These are phyloP conservation scores for Peltaster fructicola DNA, from an alignment of 2,329 filamentous ascomycete species.

Conservation along the genomic window DNA sequence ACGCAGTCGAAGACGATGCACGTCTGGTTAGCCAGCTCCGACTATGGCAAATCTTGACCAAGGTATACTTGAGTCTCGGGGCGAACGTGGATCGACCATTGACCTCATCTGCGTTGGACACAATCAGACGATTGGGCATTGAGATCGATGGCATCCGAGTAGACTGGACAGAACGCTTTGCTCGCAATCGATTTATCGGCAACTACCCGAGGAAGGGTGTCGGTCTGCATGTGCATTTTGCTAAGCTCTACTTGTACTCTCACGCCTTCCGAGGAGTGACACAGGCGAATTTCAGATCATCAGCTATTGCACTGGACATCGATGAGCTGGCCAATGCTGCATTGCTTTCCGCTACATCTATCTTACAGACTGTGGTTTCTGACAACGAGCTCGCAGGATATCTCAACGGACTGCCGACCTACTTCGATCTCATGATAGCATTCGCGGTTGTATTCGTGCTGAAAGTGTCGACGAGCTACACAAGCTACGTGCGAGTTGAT, in stretches of 20 bases:
- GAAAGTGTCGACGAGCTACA: constrained; percentile 16
- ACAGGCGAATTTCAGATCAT: constrained; percentile 10
- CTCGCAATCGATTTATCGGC: constrained; percentile 11
- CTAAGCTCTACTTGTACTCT: constrained; percentile 14
- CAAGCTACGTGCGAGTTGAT: constrained; percentile 12
- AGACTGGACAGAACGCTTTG: constrained; percentile 13
- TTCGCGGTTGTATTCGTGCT: constrained; percentile 16
- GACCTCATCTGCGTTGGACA: constrained; percentile 16
- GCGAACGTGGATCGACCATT: constrained; percentile 14
- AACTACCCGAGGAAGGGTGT: constrained; percentile 15
- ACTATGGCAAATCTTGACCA: constrained; percentile 12
- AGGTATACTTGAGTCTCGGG: constrained; percentile 15
- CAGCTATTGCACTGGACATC: constrained; percentile 12
- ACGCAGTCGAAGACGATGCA: constrained; percentile 16
- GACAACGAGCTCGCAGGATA: constrained; percentile 14
- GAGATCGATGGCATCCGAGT: constrained; percentile 12
- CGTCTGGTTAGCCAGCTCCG: constrained; percentile 13
- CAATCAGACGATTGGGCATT: constrained; percentile 13
- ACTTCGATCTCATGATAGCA: constrained; percentile 17
- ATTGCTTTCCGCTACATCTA: constrained; percentile 11
- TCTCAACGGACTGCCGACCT: constrained; percentile 15
- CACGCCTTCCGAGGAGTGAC: constrained; percentile 13
- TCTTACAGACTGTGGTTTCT: constrained; percentile 10
- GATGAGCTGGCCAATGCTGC: constrained; percentile 14
- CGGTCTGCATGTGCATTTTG: constrained; percentile 14